Evolutionary conservation across 225 moss, liverwort and hornwort species (phyloP).

Genomic region (Climacium dendroides): DNA sequence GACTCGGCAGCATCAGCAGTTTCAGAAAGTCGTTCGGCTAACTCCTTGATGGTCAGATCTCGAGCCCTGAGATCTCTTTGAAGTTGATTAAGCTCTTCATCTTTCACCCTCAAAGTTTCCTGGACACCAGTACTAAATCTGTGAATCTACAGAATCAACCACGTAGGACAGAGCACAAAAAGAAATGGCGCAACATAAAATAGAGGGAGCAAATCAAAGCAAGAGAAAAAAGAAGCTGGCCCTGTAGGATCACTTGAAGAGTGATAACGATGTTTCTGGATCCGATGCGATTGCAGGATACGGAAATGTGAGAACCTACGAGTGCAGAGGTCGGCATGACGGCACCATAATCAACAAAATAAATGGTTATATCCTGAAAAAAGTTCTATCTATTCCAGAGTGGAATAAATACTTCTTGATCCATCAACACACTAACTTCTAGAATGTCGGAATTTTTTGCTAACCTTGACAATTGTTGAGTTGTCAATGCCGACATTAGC

Average conservation of each 20-base stretch:
- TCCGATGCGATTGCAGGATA: neutral
- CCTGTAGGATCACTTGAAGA: neutral
- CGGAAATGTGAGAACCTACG: neutral
- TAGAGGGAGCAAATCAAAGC: neutral
- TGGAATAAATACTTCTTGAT: neutral
- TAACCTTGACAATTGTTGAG: slow-evolving; percentile 49
- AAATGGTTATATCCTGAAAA: neutral
- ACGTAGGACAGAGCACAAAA: neutral
- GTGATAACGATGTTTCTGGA: neutral
- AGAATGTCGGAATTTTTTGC: neutral
- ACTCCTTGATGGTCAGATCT: slow-evolving; percentile 88
- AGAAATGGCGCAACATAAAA: neutral
- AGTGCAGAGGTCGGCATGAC: neutral
- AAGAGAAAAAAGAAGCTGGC: neutral
- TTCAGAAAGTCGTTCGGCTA: slow-evolving; percentile 86
- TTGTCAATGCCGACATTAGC: slow-evolving; percentile 43
- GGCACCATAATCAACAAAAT: neutral
- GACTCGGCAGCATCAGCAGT: slow-evolving; percentile 96
- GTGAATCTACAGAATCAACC: neutral
- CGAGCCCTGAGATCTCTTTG: slow-evolving; percentile 89
- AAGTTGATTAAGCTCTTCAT: slow-evolving; percentile 95
- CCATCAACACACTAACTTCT: neutral
- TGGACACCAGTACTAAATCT: slow-evolving; percentile 4
- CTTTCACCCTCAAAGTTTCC: slow-evolving; percentile 96
- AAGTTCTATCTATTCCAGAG: neutral